These are phyloP conservation scores for Candida ipomoeae DNA, from an alignment of 805 yeast genomes.

Conservation along the genomic window DNA sequence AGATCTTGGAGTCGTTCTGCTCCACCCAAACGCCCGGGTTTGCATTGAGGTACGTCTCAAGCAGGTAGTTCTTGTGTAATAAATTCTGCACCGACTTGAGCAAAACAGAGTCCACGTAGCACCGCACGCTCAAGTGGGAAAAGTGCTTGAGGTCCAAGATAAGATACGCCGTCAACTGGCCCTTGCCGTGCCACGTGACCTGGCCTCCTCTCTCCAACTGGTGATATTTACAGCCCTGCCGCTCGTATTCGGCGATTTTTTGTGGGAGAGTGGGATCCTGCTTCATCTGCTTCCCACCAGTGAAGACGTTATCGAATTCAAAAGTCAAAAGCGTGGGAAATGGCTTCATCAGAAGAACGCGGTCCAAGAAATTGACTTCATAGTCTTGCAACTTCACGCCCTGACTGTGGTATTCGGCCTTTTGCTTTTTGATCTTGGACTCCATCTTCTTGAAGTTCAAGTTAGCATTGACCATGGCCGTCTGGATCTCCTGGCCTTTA, in stretches of 20 bases:
- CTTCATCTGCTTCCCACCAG: conserved; percentile 85
- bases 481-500: conserved; percentile 55
- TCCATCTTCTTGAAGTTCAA: conserved; percentile 54
- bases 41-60: conserved; percentile 50
- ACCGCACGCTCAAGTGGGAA: conserved; percentile 51
- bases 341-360: conserved; percentile 45
- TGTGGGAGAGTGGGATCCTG: conserved; percentile 38
- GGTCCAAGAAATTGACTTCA: conserved; percentile 43
- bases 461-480: conserved; percentile 50
- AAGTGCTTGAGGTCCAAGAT: conserved; percentile 61
- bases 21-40: conserved; percentile 88
- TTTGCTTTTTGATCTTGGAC: conserved; percentile 42
- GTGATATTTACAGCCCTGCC: conserved; percentile 55
- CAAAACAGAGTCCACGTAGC: conserved; percentile 59
- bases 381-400: conserved; percentile 42
- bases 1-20: conserved; percentile 55
- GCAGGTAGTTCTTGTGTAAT: conserved; percentile 33
- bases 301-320: conserved; percentile 81
- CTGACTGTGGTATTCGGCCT: conserved; percentile 34
- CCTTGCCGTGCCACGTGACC: conserved; percentile 94
- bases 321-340: conserved; percentile 71
- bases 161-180: conserved; percentile 85
- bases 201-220: conserved; percentile 93
- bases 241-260: conserved; percentile 25
- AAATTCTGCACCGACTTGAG: conserved; percentile 54